Conservation (phyloP, 1,139 yeast species). For the Candida sanyaensis region DNA sequence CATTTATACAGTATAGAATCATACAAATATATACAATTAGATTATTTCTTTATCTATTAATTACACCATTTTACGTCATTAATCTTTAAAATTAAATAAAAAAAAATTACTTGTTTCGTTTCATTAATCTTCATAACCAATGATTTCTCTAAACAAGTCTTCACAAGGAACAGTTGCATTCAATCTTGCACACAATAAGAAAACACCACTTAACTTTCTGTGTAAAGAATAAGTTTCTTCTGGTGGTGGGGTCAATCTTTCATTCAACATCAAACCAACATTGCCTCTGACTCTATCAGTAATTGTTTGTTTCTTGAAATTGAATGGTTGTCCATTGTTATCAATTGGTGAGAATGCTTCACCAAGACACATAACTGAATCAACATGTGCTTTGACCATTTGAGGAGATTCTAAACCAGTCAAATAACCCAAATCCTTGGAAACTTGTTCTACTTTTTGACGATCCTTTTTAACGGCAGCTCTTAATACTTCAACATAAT, state of each 20-base stretch:
- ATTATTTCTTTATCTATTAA: background rate
- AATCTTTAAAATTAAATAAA: background rate
- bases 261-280: slow-evolving; percentile 85
- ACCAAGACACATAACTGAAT: slow-evolving; percentile 85
- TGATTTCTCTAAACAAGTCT: slow-evolving; percentile 70
- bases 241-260: slow-evolving; percentile 95
- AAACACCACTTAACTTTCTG: slow-evolving; percentile 93
- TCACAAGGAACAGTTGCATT: slow-evolving; percentile 84
- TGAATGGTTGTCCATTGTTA: slow-evolving; percentile 53
- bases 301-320: slow-evolving; percentile 82
- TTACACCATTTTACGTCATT: slow-evolving; percentile 2
- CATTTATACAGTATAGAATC: background rate
- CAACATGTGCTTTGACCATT: slow-evolving; percentile 92
- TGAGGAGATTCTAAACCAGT: slow-evolving; percentile 87
- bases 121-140: slow-evolving; percentile 45
- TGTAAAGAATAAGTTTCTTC: slow-evolving; percentile 96
- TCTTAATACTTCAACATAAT: slow-evolving; percentile 72
- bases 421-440: slow-evolving; percentile 78
- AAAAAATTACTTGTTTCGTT: background rate
- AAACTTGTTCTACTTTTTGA: slow-evolving; percentile 60
- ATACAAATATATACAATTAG: background rate
- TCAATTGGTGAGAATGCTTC: slow-evolving; percentile 79
- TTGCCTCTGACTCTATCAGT: slow-evolving; percentile 89
- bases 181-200: slow-evolving; percentile 83
- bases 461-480: slow-evolving; percentile 78